These are phyloP conservation scores for Ogataea ramenticola DNA, from an alignment of 805 yeast species.

Conservation along the genomic window DNA sequence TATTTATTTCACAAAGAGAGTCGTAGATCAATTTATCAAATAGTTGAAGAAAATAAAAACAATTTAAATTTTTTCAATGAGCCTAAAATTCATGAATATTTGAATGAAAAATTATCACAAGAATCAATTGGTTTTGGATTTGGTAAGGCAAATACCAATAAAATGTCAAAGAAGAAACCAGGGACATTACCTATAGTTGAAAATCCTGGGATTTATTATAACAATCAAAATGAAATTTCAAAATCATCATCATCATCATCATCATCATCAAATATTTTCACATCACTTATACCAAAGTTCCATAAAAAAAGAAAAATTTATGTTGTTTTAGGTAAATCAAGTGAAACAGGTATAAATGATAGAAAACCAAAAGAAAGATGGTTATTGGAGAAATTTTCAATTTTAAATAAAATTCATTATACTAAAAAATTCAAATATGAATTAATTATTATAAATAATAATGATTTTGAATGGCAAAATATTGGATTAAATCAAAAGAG, in stretches of 20 bases:
- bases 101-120: constrained; percentile 17
- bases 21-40: not conserved
- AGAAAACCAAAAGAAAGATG: constrained; percentile 33
- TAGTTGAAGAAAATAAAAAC: not conserved
- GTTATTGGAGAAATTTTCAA: constrained; percentile 41
- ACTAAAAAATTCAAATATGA: constrained; percentile 43
- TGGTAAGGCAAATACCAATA: constrained; percentile 1
- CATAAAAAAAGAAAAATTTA: constrained; percentile 26
- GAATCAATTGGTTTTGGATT: constrained; percentile 18
- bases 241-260: not conserved
- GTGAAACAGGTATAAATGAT: constrained; percentile 32
- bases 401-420: constrained; percentile 40
- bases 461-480: constrained; percentile 19
- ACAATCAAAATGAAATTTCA: not conserved
- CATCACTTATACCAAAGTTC: not conserved
- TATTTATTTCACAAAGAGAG: not conserved
- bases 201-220: constrained; percentile 21
- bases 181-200: constrained; percentile 21
- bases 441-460: constrained; percentile 27
- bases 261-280: too few species aligned
- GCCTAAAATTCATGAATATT: constrained; percentile 13
- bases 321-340: constrained; percentile 31
- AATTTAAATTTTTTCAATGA: not conserved
- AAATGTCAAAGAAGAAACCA: constrained; percentile 11
- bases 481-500: constrained; percentile 36